phyloP scores from a whole-genome alignment of 2,329 filamentous ascomycete species.

The Hypoxylon sp. region DNA sequence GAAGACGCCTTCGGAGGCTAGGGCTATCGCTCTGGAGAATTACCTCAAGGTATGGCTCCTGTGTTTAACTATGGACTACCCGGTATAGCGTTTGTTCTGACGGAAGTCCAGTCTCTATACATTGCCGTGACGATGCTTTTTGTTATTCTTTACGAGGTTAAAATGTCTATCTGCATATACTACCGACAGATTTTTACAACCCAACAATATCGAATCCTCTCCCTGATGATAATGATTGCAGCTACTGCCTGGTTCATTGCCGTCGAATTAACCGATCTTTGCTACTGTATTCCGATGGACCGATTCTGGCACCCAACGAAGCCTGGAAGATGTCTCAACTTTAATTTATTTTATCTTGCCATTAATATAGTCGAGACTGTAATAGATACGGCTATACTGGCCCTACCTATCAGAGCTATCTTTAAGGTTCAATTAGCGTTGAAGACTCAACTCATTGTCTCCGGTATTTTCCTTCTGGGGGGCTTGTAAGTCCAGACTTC shows the following conservation, averaged over 20 bases:
- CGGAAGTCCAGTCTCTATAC: neutral
- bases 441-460: neutral
- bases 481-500: neutral
- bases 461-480: neutral
- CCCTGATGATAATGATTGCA: neutral
- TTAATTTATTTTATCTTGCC: neutral
- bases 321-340: neutral
- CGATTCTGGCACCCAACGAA: neutral
- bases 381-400: neutral
- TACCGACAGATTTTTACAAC: neutral
- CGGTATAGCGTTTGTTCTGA: neutral
- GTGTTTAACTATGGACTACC: neutral
- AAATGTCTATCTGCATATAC: constrained; percentile 2
- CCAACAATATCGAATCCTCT: neutral
- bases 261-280: neutral
- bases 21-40: neutral
- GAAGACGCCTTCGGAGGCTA: neutral
- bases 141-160: neutral
- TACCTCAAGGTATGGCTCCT: neutral
- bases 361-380: neutral
- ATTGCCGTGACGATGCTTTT: neutral
- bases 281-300: neutral
- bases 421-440: neutral
- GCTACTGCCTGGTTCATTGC: neutral
- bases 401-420: neutral